Percentiles rank a stretch among this genome's conserved stretches.
These are phyloP conservation scores for Crithidia thermophila DNA, from an alignment of 208 protist species.

Conservation along the genomic window DNA sequence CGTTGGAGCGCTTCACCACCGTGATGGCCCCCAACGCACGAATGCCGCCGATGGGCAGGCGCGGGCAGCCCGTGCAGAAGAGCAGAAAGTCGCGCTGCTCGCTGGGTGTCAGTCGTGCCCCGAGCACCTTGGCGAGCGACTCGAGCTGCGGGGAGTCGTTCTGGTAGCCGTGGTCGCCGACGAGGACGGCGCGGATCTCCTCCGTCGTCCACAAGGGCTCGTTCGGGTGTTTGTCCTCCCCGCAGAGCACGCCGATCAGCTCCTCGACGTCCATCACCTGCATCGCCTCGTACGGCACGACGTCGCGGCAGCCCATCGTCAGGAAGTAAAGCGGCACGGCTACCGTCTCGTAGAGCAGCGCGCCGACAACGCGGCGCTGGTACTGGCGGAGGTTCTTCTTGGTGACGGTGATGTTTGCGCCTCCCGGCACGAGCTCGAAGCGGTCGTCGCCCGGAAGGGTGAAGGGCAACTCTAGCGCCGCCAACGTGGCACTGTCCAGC, in stretches of 20 bases:
- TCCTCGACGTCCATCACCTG: constrained; percentile 57
- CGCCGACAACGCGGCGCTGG: constrained; percentile 54
- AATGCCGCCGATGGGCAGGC: constrained; percentile 86
- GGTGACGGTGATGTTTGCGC: constrained; percentile 48
- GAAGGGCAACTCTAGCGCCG: constrained; percentile 75
- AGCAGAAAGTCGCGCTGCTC: constrained; percentile 90
- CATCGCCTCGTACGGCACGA: constrained; percentile 78
- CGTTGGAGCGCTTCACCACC: constrained; percentile 80
- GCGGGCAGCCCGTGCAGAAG: constrained; percentile 91
- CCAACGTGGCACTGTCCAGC: constrained; percentile 42
- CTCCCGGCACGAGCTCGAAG: constrained; percentile 64
- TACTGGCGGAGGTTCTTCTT: constrained; percentile 62
- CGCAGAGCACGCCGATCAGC: constrained; percentile 69
- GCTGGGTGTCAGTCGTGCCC: constrained; percentile 56
- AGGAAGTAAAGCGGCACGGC: constrained; percentile 69
- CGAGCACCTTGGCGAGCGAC: constrained; percentile 74
- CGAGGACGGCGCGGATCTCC: constrained; percentile 77
- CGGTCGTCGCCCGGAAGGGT: constrained; percentile 79
- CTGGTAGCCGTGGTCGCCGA: constrained; percentile 91
- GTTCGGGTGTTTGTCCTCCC: constrained; percentile 37
- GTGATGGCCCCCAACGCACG: constrained; percentile 86
- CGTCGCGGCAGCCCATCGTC: constrained; percentile 67
- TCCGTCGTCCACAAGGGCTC: constrained; percentile 79
- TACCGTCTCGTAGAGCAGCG: constrained; percentile 76
- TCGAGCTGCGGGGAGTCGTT: constrained; percentile 80